Evolutionary conservation across 805 yeast genomes (phyloP).

Genomic region (Candida quercuum): DNA sequence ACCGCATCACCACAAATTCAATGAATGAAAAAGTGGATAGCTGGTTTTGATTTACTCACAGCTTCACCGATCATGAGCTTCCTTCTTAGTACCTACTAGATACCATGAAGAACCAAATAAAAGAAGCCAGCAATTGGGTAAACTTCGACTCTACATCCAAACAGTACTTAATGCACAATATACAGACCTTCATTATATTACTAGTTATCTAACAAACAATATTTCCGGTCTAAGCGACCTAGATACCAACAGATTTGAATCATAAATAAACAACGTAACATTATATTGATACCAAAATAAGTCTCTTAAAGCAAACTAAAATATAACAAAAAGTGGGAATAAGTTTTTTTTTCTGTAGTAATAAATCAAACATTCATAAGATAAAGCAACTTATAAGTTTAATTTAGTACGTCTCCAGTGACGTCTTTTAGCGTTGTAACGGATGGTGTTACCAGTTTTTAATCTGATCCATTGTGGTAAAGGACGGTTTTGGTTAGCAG

Average conservation of each 20-base stretch:
- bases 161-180: constrained; percentile 15
- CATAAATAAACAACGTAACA: constrained; percentile 2
- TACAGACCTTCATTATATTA: constrained; percentile 19
- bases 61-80: too few relatives aligned
- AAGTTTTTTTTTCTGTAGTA: constrained; percentile 1
- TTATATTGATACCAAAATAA: not conserved
- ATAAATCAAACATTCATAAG: not conserved
- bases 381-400: constrained; percentile 60
- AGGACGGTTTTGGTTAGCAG: constrained; percentile 98
- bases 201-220: constrained; percentile 3
- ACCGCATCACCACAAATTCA: too few relatives aligned
- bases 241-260: constrained; percentile 1
- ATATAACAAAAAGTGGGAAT: constrained; percentile 5
- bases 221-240: not conserved
- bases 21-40: too few relatives aligned
- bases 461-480: constrained; percentile 99
- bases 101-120: too few relatives aligned
- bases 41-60: too few relatives aligned
- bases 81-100: too few relatives aligned
- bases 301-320: not conserved
- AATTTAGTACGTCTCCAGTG: constrained; percentile 99
- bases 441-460: constrained; percentile 95
- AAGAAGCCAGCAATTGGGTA: too few relatives aligned
- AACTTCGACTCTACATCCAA: too few relatives aligned
- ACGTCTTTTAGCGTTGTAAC: constrained; percentile 99